Evolutionary conservation across 2,329 filamentous ascomycete genomes (phyloP).

Genomic region (Aspergillus eucalypticola): DNA sequence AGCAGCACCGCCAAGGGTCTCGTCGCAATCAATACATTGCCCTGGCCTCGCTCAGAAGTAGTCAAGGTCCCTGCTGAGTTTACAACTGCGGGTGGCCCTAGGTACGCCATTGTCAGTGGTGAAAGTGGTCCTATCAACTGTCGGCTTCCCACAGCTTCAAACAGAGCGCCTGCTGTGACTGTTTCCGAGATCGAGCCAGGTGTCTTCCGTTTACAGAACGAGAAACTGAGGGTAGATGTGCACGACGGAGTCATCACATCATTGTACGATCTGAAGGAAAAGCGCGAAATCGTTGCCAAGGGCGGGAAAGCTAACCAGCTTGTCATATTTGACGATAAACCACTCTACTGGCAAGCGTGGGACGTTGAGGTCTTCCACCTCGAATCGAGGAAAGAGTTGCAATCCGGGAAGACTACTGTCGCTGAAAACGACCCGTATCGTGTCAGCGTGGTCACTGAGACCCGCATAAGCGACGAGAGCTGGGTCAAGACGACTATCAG

Average conservation of each 20-base stretch:
- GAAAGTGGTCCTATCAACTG: slow-evolving; percentile 46
- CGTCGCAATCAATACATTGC: slow-evolving; percentile 78
- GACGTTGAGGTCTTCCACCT: slow-evolving; percentile 97
- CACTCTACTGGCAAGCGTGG: slow-evolving; percentile 96
- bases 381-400: slow-evolving; percentile 76
- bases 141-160: slow-evolving; percentile 24
- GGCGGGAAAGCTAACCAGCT: slow-evolving; percentile 81
- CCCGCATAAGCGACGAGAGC: slow-evolving; percentile 82
- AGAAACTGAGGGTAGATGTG: slow-evolving; percentile 71
- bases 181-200: slow-evolving; percentile 57
- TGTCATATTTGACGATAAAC: slow-evolving; percentile 96
- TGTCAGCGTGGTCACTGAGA: slow-evolving; percentile 80
- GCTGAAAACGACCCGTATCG: slow-evolving; percentile 70
- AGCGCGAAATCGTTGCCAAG: slow-evolving; percentile 75
- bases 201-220: slow-evolving; percentile 77
- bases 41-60: slow-evolving; percentile 78
- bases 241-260: slow-evolving; percentile 78
- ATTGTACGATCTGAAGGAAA: slow-evolving; percentile 70
- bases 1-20: slow-evolving; percentile 49
- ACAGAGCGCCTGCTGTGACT: slow-evolving; percentile 38
- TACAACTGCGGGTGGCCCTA: slow-evolving; percentile 23
- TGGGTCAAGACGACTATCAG: slow-evolving; percentile 85
- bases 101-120: slow-evolving; percentile 51
- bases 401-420: slow-evolving; percentile 68
- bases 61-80: slow-evolving; percentile 59